Evolutionary conservation across 73 alveolate genomes (phyloP), one percentile per base, ranked within the genome.

Genomic region (Paramecium pentaurelia): DNA sequence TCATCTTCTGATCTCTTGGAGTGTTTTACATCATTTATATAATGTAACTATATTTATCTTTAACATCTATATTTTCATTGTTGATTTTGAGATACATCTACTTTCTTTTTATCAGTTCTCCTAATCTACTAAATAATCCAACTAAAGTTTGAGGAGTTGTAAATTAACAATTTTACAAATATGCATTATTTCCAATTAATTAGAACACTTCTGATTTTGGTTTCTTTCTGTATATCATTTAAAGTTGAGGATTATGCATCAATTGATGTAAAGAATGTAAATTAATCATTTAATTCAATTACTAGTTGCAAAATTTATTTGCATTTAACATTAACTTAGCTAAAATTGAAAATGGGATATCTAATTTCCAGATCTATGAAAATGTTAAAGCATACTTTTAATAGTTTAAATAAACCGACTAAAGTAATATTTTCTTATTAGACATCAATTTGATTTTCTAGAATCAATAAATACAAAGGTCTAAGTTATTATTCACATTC

Each of bases 341-440:
- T 36, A 73, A 38, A 12, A 73, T 34, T 34, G 87, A 73, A 40
- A 36, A 73, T 37, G 87, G 87, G 38, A 73, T 73, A 16, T 73
- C 87, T 34, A 73, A 73, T 73, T 34, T 34, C 87, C 87, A 73
- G 34, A 40, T 37, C 87, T 73, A 73, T 64, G 51, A 64, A 40
- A 73, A 30, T 38, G 16, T 38, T 30, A 73, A 73, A 9, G 20
- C 22, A 59, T 73, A 73, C 87, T 73, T 73, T 73, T 38, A 73
- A 73, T 16, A 73, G 47, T 44, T 34, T 73, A 73, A 73, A 73
- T 25, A 73, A 44, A 16, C 60, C 87, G 18, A 38, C 60, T 37
- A 73, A 40, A 18, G 87, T 73, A 37, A 73, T 73, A 11, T 73
- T 73, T 37, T 73, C 87, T 64, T 64, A 14, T 64, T 64, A 12